Conservation (phyloP, 257 asterid species). For the Solanum acaule region DNA sequence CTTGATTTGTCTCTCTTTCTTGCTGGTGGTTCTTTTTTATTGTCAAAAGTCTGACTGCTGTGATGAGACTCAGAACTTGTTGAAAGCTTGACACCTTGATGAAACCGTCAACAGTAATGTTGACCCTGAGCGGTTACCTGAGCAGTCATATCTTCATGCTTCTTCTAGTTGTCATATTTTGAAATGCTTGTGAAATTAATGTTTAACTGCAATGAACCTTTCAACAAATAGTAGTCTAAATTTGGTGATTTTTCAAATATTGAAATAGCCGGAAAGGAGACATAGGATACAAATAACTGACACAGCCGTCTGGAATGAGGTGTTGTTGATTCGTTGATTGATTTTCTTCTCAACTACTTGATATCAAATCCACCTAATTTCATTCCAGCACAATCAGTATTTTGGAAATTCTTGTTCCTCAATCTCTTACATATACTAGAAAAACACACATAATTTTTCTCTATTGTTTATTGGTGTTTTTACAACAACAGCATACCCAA, state of each 20-base stretch:
- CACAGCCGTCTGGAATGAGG: neutral
- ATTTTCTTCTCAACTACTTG: neutral
- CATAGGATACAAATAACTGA: neutral
- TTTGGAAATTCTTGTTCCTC: neutral
- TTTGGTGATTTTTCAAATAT: neutral
- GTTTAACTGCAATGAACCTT: neutral
- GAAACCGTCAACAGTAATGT: constrained; percentile 5
- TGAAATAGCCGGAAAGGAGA: neutral
- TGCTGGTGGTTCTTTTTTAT: neutral
- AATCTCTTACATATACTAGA: neutral
- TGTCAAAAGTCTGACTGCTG: neutral
- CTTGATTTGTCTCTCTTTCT: neutral
- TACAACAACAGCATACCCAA: neutral
- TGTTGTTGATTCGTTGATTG: neutral
- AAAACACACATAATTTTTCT: neutral
- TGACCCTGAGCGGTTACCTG: constrained; percentile 29
- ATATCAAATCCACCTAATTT: neutral
- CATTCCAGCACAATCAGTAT: neutral
- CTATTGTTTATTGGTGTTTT: neutral
- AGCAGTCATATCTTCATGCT: constrained; percentile 4
- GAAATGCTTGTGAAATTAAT: neutral
- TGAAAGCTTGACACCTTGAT: constrained; percentile 8
- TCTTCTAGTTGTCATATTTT: neutral
- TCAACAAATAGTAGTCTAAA: neutral
- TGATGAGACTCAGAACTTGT: constrained; percentile 5